Base-by-base conservation (phyloP, 768 basidiomycete species). In the Vishniacozyma victoriae region DNA sequence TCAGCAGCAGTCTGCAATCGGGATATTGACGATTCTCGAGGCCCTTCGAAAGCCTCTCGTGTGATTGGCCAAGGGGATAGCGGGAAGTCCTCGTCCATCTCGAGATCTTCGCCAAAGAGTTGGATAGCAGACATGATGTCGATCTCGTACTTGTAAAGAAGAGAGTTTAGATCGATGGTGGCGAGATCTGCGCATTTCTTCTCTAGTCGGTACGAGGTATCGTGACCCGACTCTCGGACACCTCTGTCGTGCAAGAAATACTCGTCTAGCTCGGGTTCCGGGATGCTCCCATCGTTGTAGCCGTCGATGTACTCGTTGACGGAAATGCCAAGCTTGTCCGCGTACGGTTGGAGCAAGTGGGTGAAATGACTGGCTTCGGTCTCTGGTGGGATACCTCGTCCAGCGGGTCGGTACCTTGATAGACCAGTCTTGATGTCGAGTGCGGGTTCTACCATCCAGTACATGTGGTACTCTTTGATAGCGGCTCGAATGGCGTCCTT, bases 291-390 rank as follows among this genome's bases (percentile, higher is more conserved):
- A 35, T 85, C 81, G 71, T 91, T 95, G 76, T 97, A 99, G 66
- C 85, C 84, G 73, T 96, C 89, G 72, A 86, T 92, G 74, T 95
- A 99, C 75, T 99, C 95, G 64, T 88, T 80, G 50, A 97, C 83
- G 9, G 87, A 90, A 35, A 99, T 78, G 4, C 93, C 89, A 55
- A 91, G 84, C 74, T 93, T 92, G 44, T 77, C 78, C 26, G 95
- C 95, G 66, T 81, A 97, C 2, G 95, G 95, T 73, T 95, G 89
- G 39, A 99, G 81, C 63, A 97, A 85, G 68, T 95, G 91, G 2
- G 91, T 96, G 73, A 99, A 99, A 75, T 99, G 95, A 5, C 86
- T 86, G 2, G 95, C 95, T 72, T 99, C 95, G 0, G 95, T 99
- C 76, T 99, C 95, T 0, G 95, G 95, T 12, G 93, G 95, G 50